These are phyloP conservation scores for Epichloe festucae DNA, from an alignment of 2,329 filamentous ascomycete genomes.

Conservation along the genomic window DNA sequence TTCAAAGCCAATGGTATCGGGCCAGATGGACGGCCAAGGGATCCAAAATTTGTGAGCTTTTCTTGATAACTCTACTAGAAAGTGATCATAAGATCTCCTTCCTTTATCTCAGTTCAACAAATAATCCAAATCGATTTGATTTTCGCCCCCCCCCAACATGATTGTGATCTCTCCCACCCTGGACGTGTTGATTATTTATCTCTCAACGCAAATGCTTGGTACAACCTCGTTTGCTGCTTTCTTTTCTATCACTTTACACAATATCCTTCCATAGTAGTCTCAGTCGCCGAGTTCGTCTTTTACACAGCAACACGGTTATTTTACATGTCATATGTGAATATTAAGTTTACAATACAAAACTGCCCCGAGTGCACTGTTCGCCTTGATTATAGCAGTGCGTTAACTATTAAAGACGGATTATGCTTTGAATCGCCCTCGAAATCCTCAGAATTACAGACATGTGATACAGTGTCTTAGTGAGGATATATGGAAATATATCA, in stretches of 20 bases:
- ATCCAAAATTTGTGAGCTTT: conserved; percentile 95
- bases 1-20: conserved; percentile 85
- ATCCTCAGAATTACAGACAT: no score
- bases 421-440: no score
- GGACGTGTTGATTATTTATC: background rate
- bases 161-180: background rate
- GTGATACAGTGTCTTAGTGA: no score
- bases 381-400: no score
- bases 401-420: no score
- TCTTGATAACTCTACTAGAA: conserved; percentile 16
- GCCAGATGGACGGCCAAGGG: conserved; percentile 71
- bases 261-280: background rate
- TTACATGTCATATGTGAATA: no score
- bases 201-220: background rate
- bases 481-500: no score
- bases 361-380: no score
- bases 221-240: background rate
- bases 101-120: background rate
- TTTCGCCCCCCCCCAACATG: background rate
- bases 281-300: background rate
- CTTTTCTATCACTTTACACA: background rate
- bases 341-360: no score
- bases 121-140: background rate
- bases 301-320: background rate
- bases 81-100: background rate